Evolutionary conservation across 1,284 basidiomycete genomes (phyloP), one percentile per base, ranked within the genome.

Genomic region (Moesziomyces antarcticus): DNA sequence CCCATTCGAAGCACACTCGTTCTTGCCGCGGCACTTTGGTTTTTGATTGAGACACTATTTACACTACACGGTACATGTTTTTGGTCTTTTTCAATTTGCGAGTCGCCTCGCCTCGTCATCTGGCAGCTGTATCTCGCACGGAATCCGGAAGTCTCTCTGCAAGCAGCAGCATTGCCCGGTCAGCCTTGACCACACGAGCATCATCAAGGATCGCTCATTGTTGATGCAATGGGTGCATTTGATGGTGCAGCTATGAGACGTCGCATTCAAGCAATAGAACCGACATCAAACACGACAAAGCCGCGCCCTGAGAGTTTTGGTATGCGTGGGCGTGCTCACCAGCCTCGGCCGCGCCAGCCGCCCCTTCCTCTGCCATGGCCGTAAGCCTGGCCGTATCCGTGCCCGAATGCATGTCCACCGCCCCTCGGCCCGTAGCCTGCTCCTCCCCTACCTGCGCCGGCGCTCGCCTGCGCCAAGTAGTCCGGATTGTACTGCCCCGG

Each of bases 401-500:
- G 40, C 5, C 53, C 64, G 24, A 27, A 44, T 10, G 49, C 49
- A 9, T 50, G n/a, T 3, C 55, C 61, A 2, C 53, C 24, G 7
- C 53, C 56, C 42, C 57, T 45, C 20, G 53, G 60, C 25, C 62
- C 56, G 14, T 24, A 51, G 0, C 56, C 49, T 37, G 20, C 35
- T 21, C 52, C 56, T 2, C 58, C 50, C 18, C 51, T 56, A 16
- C 33, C 13, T 20, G 24, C 47, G 25, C 51, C 62, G 25, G 56
- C 33, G 37, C 53, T 55, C 5, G 63, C 49, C 35, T 63, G 57
- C n/a, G 63, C 59, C 52, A 73, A 20, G 22, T 59, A 68, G 14
- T 67, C 70, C 6, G 70, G 70, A 43, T 73, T 73, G 54, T 73
- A 73, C 35, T 73, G 70, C 11, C 64, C 70, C 1, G 70, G 70